Evolutionary conservation across 768 basidiomycete species (phyloP), one percentile per base, ranked within the genome.

Genomic region (Mycena indigotica): DNA sequence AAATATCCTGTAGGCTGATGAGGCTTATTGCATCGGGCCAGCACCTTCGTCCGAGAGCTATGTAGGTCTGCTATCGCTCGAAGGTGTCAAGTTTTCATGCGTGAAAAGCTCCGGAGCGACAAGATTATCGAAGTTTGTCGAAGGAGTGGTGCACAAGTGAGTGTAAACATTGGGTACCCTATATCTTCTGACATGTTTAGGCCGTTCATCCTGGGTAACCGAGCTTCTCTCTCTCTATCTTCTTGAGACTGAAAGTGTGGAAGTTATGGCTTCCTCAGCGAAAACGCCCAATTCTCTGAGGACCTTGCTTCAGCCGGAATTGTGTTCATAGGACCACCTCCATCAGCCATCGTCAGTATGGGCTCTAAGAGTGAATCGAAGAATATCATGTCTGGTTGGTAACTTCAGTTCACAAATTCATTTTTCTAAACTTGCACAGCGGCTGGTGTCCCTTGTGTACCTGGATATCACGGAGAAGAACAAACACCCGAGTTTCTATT

Each of bases 331-430:
- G 95, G 95, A 0, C 95, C 95, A 16, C 91, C 95, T 2, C 81
- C 89, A 1, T 82, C 81, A 64, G 94, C 95, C 28, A 98, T 98
- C 60, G 75, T 89, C 15, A 91, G 88, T 66, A 98, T 97, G 95
- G 95, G 95, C 1, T 95, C 92, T 0, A 97, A 98, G 79, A 93
- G 93, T 55, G 93, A 95, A 78, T 95, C 93, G 35, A 98, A 98
- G 77, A 94, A 91, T 57, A 96, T 96, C 67, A 95, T 96, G 94
- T 81, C 82, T 17, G 79, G 89, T 90, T 73, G 38, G 80, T 61
- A 1, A 19, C 26, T 6, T 51, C 40, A 3, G 16, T 46, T 41
- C 19, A 38, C 28, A 15, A 52, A 30, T 41, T 41, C 30, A 24
- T 48, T 10, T 21, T 17, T 49, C 64, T 38, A 58, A 52, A 45